These are phyloP conservation scores for Thalassiosira livingstoniorum DNA, from an alignment of 352 stramenopile species.

Conservation along the genomic window DNA sequence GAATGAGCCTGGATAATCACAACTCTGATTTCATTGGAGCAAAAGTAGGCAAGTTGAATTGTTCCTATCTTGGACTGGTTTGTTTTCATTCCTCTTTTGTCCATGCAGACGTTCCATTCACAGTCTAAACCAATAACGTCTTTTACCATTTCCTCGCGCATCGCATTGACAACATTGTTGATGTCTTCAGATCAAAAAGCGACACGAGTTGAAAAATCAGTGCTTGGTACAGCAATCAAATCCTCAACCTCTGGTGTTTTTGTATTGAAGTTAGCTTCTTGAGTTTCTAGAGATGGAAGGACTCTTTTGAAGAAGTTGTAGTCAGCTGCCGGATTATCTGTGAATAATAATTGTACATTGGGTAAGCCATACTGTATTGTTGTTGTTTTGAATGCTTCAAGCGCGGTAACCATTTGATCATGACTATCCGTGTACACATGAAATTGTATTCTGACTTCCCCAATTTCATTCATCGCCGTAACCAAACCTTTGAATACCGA, in stretches of 20 bases:
- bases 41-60: slow-evolving; percentile 27
- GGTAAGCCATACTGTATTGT: slow-evolving; percentile 30
- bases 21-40: slow-evolving; percentile 18
- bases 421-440: slow-evolving; percentile 54
- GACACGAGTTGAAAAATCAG: too few relatives aligned
- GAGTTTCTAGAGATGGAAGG: slow-evolving; percentile 33
- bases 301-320: slow-evolving; percentile 23
- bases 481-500: slow-evolving; percentile 56
- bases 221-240: neutral
- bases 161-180: slow-evolving; percentile 5
- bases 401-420: slow-evolving; percentile 46
- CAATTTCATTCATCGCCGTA: slow-evolving; percentile 56
- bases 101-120: slow-evolving; percentile 39
- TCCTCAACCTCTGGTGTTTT: neutral
- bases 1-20: slow-evolving; percentile 10
- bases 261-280: slow-evolving; percentile 43
- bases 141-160: slow-evolving; percentile 9
- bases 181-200: too few relatives aligned
- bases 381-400: slow-evolving; percentile 50
- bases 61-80: neutral
- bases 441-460: slow-evolving; percentile 63
- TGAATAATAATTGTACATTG: slow-evolving; percentile 18
- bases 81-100: neutral
- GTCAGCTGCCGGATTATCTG: slow-evolving; percentile 51
- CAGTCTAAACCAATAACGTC: slow-evolving; percentile 39